phyloP scores from a whole-genome alignment of 148 eudicot species.

The Mesembryanthemum crystallinum region DNA sequence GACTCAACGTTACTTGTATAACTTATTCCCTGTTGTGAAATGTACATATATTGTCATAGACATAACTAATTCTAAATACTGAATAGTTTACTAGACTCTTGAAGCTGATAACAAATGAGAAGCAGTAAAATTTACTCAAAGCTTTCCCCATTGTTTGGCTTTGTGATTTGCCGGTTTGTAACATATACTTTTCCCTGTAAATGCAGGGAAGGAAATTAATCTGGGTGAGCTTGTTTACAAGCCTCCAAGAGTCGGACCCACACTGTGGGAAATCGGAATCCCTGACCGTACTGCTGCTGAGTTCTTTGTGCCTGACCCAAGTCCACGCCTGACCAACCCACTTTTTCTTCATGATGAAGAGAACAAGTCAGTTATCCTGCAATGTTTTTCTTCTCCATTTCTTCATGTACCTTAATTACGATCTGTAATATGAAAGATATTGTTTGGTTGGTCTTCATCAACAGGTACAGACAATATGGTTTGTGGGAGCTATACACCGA shows the following conservation, averaged over 20 bases:
- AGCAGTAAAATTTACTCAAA: too few species aligned
- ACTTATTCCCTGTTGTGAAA: too few species aligned
- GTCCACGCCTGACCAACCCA: slow-evolving; percentile 44
- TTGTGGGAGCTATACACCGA: slow-evolving; percentile 81
- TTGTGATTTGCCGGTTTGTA: too few species aligned
- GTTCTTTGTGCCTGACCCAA: slow-evolving; percentile 71
- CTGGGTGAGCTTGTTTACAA: slow-evolving; percentile 42
- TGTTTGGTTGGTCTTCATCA: neutral
- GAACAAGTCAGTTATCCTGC: slow-evolving; percentile 37
- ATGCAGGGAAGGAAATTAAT: slow-evolving; percentile 33
- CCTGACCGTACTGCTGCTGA: slow-evolving; percentile 74
- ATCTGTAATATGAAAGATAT: neutral
- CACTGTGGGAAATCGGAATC: slow-evolving; percentile 83
- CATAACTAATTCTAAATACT: too few species aligned
- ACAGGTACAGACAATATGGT: slow-evolving; percentile 80
- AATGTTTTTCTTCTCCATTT: neutral
- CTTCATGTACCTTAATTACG: neutral
- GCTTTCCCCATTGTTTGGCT: too few species aligned
- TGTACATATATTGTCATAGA: too few species aligned
- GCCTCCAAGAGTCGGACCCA: slow-evolving; percentile 70
- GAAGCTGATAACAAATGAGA: too few species aligned
- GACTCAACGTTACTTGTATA: too few species aligned
- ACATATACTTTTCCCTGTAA: neutral
- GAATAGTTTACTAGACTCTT: too few species aligned
- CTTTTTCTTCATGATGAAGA: slow-evolving; percentile 29